phyloP scores from a whole-genome alignment of 2,329 filamentous ascomycete species.

The Penicillium hesseltinei region DNA sequence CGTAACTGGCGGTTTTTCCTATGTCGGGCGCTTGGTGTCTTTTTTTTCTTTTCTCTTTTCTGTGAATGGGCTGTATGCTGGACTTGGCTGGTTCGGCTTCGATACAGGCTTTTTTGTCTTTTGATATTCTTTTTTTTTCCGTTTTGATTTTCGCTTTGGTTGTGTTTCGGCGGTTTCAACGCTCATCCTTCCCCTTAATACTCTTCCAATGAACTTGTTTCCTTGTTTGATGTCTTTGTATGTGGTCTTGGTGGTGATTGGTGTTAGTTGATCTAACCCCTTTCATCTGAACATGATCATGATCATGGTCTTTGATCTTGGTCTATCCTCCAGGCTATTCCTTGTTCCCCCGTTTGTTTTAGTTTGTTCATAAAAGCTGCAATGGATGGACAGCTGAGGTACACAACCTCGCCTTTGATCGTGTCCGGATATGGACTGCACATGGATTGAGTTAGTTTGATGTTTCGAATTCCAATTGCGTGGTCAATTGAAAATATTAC shows the following conservation, averaged over 20 bases:
- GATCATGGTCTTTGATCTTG: neutral
- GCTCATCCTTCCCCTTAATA: constrained; percentile 8
- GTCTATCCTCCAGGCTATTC: neutral
- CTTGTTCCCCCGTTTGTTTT: neutral
- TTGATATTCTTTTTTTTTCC: neutral
- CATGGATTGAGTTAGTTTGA: neutral
- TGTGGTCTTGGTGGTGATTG: neutral
- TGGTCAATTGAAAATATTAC: neutral
- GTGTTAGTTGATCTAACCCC: neutral
- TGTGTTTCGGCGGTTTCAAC: neutral
- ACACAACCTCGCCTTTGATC: neutral
- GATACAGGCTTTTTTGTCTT: neutral
- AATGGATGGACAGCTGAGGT: neutral
- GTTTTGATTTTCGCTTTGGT: neutral
- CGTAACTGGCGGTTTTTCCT: constrained; percentile 18
- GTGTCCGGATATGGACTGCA: neutral
- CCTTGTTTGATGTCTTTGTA: constrained; percentile 1
- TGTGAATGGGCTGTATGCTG: neutral
- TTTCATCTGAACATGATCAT: neutral
- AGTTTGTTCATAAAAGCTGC: neutral
- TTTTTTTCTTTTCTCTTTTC: neutral
- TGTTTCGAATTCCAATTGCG: neutral
- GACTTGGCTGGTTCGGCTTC: neutral
- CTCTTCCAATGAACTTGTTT: constrained; percentile 11
- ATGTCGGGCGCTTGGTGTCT: constrained; percentile 18